Evolutionary conservation across 208 protist species (phyloP), one percentile per base, ranked within the genome.

Genomic region (Naegleria fowleri): DNA sequence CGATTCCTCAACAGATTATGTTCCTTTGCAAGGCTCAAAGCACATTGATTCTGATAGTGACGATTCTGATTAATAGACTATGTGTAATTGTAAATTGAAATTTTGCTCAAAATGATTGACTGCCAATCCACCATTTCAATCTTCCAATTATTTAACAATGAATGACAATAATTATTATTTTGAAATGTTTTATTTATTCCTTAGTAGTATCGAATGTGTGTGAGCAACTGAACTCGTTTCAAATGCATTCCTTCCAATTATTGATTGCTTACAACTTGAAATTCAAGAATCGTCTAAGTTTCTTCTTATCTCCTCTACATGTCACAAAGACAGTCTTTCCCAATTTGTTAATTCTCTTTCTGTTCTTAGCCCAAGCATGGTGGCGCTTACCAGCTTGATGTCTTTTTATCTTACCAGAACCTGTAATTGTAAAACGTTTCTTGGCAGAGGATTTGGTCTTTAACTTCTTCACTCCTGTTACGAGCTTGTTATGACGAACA

Each of bases 331-430:
- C 67, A 36, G 67, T 79, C 67, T 79, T 79, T 6, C 67, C 67
- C 29, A 79, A 79, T 79, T 25, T 79, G n/a, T 79, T 79, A 36
- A 79, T 0, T 79, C 67, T 79, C n/a, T 79, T 79, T 79, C 67
- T 79, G 25, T 79, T 79, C 67, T 79, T 79, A 36, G 67, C 29
- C 67, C 67, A 79, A 33, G 67, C 67, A n/a, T 79, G 67, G 29
- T 79, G 67, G 9, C 67, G 67, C 9, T 79, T 79, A 33, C 67
- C 67, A 13, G 67, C 67, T 79, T 79, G 67, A 11, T 79, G 19
- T 79, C 67, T 19, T 79, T 79, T 79, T 36, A 79, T 79, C 29
- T 79, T 79, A 79, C 67, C 67, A 79, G 67, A 79, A 79, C 25
- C 67, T 15, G 67, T 79, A 13, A 79, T 9, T 79, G 25, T 79